A percentile compares a stretch with the other conserved stretches of the same genome.
These are phyloP conservation scores for Juglanconis oblonga DNA, from an alignment of 2,329 filamentous ascomycete genomes.

Conservation along the genomic window DNA sequence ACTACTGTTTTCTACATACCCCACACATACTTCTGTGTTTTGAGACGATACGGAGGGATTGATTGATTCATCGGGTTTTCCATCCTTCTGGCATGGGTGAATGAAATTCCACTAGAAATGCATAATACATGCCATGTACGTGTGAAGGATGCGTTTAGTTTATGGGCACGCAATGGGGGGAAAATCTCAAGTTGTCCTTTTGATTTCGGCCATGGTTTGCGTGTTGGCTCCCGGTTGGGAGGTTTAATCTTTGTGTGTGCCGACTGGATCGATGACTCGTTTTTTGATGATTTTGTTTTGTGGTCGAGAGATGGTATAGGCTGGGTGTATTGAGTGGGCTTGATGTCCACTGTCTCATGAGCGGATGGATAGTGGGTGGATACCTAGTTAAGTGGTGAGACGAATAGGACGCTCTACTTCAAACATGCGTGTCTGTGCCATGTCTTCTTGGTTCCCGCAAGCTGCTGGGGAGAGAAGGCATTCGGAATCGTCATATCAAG, in stretches of 20 bases:
- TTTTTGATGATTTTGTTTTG: not conserved
- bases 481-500: no score
- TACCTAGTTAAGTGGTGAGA: not conserved
- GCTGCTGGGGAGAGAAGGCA: not conserved
- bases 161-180: not conserved
- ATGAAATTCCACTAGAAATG: not conserved
- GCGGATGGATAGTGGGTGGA: no score
- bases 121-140: not conserved
- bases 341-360: no score
- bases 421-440: not conserved
- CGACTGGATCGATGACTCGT: not conserved
- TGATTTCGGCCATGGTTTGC: not conserved
- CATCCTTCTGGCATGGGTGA: not conserved
- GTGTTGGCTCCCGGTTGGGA: not conserved
- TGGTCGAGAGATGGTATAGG: no score
- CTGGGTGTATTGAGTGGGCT: no score
- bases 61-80: not conserved
- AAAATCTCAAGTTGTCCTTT: not conserved
- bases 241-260: not conserved
- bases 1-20: not conserved
- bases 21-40: not conserved
- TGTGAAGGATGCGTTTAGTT: not conserved
- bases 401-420: not conserved
- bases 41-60: not conserved
- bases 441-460: not conserved